Base-by-base conservation (phyloP, 495 filamentous ascomycete species). In the Penicillium waksmanii region DNA sequence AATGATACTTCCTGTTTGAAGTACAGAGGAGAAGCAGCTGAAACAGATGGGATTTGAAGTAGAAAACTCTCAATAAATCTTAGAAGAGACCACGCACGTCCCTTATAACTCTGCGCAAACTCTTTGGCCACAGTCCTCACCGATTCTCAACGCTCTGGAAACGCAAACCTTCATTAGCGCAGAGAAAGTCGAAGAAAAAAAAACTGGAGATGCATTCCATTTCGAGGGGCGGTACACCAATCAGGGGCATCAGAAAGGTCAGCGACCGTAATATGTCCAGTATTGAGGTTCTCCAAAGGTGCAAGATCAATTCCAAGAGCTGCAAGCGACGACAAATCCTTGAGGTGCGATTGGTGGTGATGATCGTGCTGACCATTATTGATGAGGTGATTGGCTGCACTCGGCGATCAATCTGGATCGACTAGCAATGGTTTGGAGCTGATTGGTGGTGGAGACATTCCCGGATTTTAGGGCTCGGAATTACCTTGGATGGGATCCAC, bases 201-300 rank as follows among this genome's bases (percentile, higher is more conserved):
- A 65, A 60, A 55, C 21, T 56, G 52, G 62, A 54, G 38, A 61
- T 57, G 50, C 34, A 35, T 42, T 43, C 38, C 49, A 48, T 34
- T 46, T 19, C 31, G 42, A 57, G 25, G 33, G 35, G 27, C 33
- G 0, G 11, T 23, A 46, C n/a, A 33, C 66, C 64, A 69, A 69
- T 69, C 53, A 69, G 23, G 19, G 12, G 2, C 5, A 7, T 1
- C 9, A 2, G 31, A 67, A 67, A 61, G 31, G 67, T 67, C 64
- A 69, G 67, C 67, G 34, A 44, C 10, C 8, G 13, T 23, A n/a
- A 35, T 36, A 15, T 40, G 47, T 2, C 46, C 46, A 21, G 27
- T n/a, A 5, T 52, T 10, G 15, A 36, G 31, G 23, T 52, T 17
- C 9, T 33, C 42, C 31, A 19, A n/a, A n/a, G 42, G 17, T 9